These are phyloP conservation scores for Beauveria sp. DNA, from an alignment of 2,329 filamentous ascomycete species.

Conservation along the genomic window DNA sequence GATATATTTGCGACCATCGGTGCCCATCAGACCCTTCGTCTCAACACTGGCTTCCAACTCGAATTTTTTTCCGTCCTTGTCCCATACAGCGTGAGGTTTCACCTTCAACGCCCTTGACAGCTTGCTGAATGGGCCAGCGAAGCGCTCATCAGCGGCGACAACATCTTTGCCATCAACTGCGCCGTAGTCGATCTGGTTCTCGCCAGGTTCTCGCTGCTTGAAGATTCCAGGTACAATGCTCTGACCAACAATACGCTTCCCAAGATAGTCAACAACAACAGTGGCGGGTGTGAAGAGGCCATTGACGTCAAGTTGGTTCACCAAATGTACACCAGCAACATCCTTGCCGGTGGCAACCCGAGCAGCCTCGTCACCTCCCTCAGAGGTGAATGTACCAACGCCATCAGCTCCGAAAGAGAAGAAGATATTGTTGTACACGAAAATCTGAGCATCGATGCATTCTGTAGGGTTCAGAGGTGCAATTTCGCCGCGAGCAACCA, in stretches of 20 bases:
- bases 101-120: constrained; percentile 84
- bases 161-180: constrained; percentile 96
- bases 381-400: constrained; percentile 91
- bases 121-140: constrained; percentile 77
- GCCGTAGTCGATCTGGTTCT: constrained; percentile 98
- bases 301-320: constrained; percentile 94
- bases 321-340: constrained; percentile 84
- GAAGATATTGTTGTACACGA: constrained; percentile 99
- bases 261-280: constrained; percentile 92
- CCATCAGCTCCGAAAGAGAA: constrained; percentile 98
- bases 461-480: constrained; percentile 93
- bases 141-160: constrained; percentile 82
- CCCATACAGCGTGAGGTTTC: constrained; percentile 95
- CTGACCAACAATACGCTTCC: constrained; percentile 94
- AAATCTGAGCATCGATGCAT: constrained; percentile 87
- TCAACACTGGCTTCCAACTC: constrained; percentile 94
- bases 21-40: constrained; percentile 95
- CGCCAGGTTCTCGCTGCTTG: constrained; percentile 93
- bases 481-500: constrained; percentile 89
- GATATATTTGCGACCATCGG: constrained; percentile 95
- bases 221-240: constrained; percentile 98
- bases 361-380: constrained; percentile 94
- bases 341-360: constrained; percentile 95
- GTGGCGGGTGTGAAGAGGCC: constrained; percentile 93
- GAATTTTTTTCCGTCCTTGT: constrained; percentile 85